These are phyloP conservation scores for Aureoboletus auriporus DNA, from an alignment of 768 basidiomycete species.

Conservation along the genomic window DNA sequence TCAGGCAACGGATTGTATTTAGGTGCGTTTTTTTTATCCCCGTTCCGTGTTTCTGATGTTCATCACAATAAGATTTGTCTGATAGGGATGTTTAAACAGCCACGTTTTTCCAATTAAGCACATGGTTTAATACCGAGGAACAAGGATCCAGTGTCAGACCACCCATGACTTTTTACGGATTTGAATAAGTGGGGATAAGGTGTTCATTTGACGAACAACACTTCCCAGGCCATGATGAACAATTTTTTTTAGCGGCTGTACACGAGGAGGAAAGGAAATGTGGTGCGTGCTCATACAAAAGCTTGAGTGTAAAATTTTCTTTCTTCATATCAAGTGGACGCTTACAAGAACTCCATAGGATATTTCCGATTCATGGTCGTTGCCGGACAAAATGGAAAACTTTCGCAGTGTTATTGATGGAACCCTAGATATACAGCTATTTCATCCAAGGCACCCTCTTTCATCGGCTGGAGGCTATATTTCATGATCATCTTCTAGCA, in stretches of 20 bases:
- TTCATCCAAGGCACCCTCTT: constrained; percentile 19
- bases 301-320: constrained; percentile 1
- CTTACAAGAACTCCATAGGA: constrained; percentile 3
- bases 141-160: constrained; percentile 16
- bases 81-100: constrained; percentile 15
- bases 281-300: constrained; percentile 15
- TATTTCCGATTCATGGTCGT: constrained; percentile 18
- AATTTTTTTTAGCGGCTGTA: constrained; percentile 2
- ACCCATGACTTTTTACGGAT: constrained; percentile 9
- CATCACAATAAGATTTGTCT: not conserved
- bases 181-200: constrained; percentile 16
- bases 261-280: constrained; percentile 7
- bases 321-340: not conserved
- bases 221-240: constrained; percentile 12
- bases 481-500: constrained; percentile 34
- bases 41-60: not conserved
- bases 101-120: constrained; percentile 19
- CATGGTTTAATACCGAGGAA: constrained; percentile 19
- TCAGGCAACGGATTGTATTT: constrained; percentile 9
- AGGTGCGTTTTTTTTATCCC: constrained; percentile 12
- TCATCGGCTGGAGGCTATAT: constrained; percentile 34
- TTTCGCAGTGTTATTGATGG: constrained; percentile 12
- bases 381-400: constrained; percentile 19
- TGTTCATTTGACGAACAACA: not conserved
- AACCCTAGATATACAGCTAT: constrained; percentile 18